Conservation (phyloP, 345 rosid species). For the Euclidium syriacum region DNA sequence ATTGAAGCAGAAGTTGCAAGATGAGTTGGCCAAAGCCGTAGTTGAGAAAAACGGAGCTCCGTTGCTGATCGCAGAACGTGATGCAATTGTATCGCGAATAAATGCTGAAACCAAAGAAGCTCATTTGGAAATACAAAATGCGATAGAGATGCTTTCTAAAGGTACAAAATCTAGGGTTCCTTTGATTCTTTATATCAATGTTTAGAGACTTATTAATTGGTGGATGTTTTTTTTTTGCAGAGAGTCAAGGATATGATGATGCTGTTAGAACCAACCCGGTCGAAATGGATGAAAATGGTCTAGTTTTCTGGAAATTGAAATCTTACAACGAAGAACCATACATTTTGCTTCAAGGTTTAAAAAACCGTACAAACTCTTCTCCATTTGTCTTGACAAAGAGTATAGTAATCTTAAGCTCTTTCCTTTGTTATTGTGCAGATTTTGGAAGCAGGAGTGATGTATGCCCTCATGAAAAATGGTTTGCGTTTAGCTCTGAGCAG, state of each 20-base stretch:
- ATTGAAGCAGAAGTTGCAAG: conserved; percentile 45
- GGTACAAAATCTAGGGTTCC: conserved; percentile 34
- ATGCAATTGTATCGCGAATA: conserved; percentile 39
- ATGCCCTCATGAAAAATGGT: conserved; percentile 56
- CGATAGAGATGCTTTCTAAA: conserved; percentile 31
- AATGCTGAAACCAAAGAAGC: conserved; percentile 49
- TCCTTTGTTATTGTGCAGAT: conserved; percentile 35
- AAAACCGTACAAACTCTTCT: not conserved
- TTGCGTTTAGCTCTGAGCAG: conserved; percentile 47
- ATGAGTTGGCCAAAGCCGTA: conserved; percentile 55
- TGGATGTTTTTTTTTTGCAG: conserved; percentile 30
- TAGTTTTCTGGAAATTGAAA: conserved; percentile 60
- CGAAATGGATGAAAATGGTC: conserved; percentile 46
- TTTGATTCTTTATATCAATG: conserved; percentile 1
- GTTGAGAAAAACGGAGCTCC: conserved; percentile 44
- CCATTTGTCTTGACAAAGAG: not conserved
- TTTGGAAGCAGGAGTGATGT: conserved; percentile 33
- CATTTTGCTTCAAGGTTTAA: conserved; percentile 71
- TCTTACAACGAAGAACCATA: conserved; percentile 32
- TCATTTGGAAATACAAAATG: conserved; percentile 42
- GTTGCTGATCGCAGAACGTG: conserved; percentile 41
- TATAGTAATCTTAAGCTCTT: not conserved
- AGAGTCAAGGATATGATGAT: conserved; percentile 45
- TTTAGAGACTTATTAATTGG: not conserved
- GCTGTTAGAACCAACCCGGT: conserved; percentile 64